Base-by-base conservation (phyloP, 441 rosid genomes). In the Theobroma grandiflorum region DNA sequence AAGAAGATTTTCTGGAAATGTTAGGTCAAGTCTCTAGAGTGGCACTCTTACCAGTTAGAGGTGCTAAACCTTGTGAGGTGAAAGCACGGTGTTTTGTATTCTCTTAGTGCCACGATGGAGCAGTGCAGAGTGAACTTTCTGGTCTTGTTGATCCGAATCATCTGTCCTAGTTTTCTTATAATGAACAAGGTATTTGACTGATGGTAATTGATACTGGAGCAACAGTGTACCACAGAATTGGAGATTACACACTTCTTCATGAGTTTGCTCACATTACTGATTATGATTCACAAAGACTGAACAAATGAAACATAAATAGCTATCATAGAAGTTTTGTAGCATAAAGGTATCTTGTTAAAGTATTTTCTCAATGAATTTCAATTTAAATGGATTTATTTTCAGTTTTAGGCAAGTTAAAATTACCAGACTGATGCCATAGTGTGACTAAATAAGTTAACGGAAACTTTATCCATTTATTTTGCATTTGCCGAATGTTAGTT, bases 131-230 rank as follows among this genome's bases (percentile, higher is more conserved):
- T 35, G 53, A 75, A 68, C 11, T 74, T 80, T 65, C 78, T 76
- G 43, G 43, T 70, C 15, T 47, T 42, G 53, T 79, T 82, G 49
- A 45, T 66, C 26, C 63, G 74, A 57, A 61, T 49, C 42, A 52
- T 72, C 22, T 33, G n/a, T 37, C 33, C 38, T 22, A 31, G 15
- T 47, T 49, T 12, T 45, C 37, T 2, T 26, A 8, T 49, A 70
- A 70, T 31, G 22, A 31, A 31, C 40, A 49, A 63, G 3, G 59
- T 67, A 43, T 26, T 66, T 66, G 72, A 43, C 59, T 31, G 31
- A n/a, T 38, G 42, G 67, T 57, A 26, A 31, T 31, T 62, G 47
- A 37, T 67, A 45, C 42, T 45, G 49, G 11, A 62, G 31, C n/a
- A 12, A 12, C 26, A 16, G 4, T 75, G 26, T 37, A 43, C 49